These are phyloP conservation scores for Aotearoamyces nothofagi DNA, from an alignment of 2,329 filamentous ascomycete genomes.

Conservation along the genomic window DNA sequence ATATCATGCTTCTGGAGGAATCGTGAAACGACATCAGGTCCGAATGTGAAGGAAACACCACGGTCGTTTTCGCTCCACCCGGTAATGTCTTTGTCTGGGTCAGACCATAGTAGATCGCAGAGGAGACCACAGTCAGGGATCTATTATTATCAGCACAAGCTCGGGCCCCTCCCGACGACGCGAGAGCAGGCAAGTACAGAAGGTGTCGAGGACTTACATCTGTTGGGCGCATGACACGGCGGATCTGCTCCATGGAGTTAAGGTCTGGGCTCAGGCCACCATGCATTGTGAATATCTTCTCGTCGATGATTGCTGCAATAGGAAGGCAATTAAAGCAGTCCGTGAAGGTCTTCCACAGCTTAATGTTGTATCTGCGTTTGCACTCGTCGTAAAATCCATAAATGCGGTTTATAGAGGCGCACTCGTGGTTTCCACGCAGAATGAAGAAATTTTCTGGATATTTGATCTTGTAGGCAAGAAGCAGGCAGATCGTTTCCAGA, in stretches of 20 bases:
- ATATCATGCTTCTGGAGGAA: slow-evolving; percentile 99
- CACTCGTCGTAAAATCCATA: slow-evolving; percentile 99
- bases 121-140: slow-evolving; percentile 96
- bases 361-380: slow-evolving; percentile 98
- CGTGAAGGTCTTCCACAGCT: slow-evolving; percentile 99
- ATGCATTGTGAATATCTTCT: slow-evolving; percentile 99
- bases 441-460: slow-evolving; percentile 99
- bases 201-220: slow-evolving; percentile 57
- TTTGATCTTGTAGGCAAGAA: slow-evolving; percentile 99
- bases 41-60: slow-evolving; percentile 97
- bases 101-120: slow-evolving; percentile 95
- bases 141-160: slow-evolving; percentile 32
- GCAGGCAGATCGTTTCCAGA: slow-evolving; percentile 91
- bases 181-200: slow-evolving; percentile 13
- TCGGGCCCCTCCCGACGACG: slow-evolving; percentile 16
- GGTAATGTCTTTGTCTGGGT: slow-evolving; percentile 97
- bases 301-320: slow-evolving; percentile 96
- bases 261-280: slow-evolving; percentile 92
- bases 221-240: slow-evolving; percentile 94
- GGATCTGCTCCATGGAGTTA: slow-evolving; percentile 99
- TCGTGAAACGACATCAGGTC: slow-evolving; percentile 88
- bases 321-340: slow-evolving; percentile 99
- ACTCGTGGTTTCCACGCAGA: slow-evolving; percentile 96
- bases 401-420: slow-evolving; percentile 95
- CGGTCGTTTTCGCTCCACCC: slow-evolving; percentile 99